A percentile compares a stretch with the other conserved stretches of the same genome.
phyloP scores from a whole-genome alignment of 2,329 filamentous ascomycete species.

The Fusarium devonianum region DNA sequence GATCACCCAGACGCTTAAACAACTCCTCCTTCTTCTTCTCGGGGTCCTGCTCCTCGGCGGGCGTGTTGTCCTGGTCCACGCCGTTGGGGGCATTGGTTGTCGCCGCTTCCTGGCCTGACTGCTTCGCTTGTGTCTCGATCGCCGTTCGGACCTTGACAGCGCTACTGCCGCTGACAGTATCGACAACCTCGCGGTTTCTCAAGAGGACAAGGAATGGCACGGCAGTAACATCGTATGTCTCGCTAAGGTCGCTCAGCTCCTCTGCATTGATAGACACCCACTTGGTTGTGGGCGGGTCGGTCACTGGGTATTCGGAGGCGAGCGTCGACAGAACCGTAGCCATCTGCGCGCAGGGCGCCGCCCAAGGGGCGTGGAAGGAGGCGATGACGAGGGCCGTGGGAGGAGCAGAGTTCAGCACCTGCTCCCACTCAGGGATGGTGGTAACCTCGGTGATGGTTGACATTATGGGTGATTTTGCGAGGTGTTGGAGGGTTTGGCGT shows the following conservation, averaged over 20 bases:
- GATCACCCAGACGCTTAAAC: constrained; percentile 77
- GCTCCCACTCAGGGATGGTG: constrained; percentile 75
- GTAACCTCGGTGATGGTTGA: constrained; percentile 80
- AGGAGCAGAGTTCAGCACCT: constrained; percentile 70
- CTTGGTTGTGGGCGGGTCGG: constrained; percentile 70
- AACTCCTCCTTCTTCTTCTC: constrained; percentile 81
- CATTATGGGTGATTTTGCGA: constrained; percentile 58
- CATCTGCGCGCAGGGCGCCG: constrained; percentile 95
- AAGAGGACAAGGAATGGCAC: constrained; percentile 91
- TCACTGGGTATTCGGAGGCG: constrained; percentile 81
- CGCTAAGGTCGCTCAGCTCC: constrained; percentile 89
- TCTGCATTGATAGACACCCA: constrained; percentile 96
- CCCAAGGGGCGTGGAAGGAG: constrained; percentile 97
- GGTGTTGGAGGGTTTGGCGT: constrained; percentile 11
- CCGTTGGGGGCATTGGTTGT: constrained; percentile 48
- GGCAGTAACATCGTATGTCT: constrained; percentile 91
- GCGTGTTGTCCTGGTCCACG: constrained; percentile 47
- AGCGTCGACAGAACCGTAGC: constrained; percentile 83
- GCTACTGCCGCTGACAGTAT: constrained; percentile 89
- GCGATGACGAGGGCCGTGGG: constrained; percentile 78
- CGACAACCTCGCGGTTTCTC: constrained; percentile 76
- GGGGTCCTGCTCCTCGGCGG: constrained; percentile 58
- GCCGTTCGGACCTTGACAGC: constrained; percentile 83
- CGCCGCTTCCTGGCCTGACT: constrained; percentile 46
- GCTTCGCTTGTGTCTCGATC: constrained; percentile 81